phyloP scores from a whole-genome alignment of 1,284 basidiomycete genomes.

The Lentinus polychrous region DNA sequence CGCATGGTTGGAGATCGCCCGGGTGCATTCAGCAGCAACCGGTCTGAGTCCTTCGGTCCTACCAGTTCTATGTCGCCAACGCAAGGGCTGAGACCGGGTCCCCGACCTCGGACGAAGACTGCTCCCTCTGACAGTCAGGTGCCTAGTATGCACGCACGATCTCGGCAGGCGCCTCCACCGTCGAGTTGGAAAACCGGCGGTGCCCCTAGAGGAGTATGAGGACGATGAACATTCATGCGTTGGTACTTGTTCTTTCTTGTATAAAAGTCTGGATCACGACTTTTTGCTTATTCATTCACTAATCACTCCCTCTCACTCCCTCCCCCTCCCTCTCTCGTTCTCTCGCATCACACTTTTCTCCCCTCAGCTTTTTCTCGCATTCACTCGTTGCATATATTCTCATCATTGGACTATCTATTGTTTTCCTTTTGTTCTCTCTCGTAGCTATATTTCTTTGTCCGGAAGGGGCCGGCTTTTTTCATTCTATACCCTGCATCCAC shows the following conservation, averaged over 20 bases:
- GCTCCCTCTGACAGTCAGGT: conserved; percentile 37
- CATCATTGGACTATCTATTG: neutral
- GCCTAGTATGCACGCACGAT: conserved; percentile 13
- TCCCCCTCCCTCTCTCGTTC: neutral
- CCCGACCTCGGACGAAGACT: conserved; percentile 46
- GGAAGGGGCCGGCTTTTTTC: no score
- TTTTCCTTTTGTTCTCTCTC: neutral
- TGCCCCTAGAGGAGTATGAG: neutral
- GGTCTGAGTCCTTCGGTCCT: conserved; percentile 2
- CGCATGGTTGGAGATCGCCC: conserved; percentile 14
- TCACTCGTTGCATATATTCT: conserved; percentile 1
- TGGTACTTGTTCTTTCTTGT: no score
- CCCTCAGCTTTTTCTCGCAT: neutral
- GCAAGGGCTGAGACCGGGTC: conserved; percentile 14
- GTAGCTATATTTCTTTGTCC: no score
- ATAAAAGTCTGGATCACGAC: neutral
- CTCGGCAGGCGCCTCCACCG: conserved; percentile 39
- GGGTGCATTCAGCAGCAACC: neutral
- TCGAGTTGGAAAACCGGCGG: conserved; percentile 48
- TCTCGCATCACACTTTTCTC: neutral
- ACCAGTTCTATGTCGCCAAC: neutral
- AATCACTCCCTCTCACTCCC: neutral
- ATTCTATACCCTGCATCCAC: no score
- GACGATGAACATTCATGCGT: no score
- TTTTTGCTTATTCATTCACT: neutral